Evolutionary conservation across 345 rosid species (phyloP).

Genomic region (Eucalyptus fibrosa): DNA sequence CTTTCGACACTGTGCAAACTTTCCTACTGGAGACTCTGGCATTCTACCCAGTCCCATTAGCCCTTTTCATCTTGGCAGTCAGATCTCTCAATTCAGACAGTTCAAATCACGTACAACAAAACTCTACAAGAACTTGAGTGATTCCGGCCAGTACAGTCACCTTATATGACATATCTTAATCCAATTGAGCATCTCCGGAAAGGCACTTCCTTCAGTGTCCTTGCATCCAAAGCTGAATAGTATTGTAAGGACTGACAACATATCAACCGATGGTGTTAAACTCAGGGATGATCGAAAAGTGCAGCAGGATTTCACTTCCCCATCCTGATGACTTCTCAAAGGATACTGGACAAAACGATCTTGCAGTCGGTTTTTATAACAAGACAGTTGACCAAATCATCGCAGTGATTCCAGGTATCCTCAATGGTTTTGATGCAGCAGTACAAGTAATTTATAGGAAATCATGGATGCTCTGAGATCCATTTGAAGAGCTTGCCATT

Average conservation of each 20-base stretch:
- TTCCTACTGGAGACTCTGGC: constrained; percentile 50
- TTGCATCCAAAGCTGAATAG: neutral
- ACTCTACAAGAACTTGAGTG: constrained; percentile 18
- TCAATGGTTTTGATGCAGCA: constrained; percentile 13
- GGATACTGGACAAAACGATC: constrained; percentile 39
- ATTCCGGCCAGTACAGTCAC: constrained; percentile 11
- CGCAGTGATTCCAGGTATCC: constrained; percentile 8
- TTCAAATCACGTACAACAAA: constrained; percentile 37
- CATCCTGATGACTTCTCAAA: neutral
- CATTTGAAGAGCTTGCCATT: neutral
- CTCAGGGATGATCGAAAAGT: neutral
- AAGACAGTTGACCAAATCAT: constrained; percentile 19
- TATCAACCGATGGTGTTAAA: neutral
- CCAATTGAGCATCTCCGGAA: neutral
- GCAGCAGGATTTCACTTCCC: neutral
- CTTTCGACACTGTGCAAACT: constrained; percentile 50
- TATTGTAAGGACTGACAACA: neutral
- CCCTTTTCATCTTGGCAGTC: constrained; percentile 47
- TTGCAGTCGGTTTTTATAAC: constrained; percentile 13
- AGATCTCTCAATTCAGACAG: constrained; percentile 38
- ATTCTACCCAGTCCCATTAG: constrained; percentile 43
- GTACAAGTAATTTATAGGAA: constrained; percentile 14
- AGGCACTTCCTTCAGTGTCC: neutral
- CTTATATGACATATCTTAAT: neutral
- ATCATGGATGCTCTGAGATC: neutral